These are phyloP conservation scores for Lathyrus oleraceus DNA, from an alignment of 306 rosid genomes.

Conservation along the genomic window DNA sequence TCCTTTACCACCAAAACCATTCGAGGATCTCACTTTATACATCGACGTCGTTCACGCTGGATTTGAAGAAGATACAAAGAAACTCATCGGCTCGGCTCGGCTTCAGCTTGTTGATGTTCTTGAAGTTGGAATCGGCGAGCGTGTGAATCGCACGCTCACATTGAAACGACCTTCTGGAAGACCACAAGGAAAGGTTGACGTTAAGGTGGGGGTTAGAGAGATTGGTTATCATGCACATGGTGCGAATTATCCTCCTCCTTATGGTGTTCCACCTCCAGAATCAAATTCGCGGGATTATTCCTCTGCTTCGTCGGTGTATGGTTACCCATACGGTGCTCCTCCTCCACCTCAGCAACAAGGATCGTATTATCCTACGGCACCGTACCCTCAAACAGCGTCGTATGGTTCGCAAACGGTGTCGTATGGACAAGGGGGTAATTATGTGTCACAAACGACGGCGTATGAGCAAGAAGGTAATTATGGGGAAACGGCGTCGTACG, in stretches of 20 bases:
- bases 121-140: slow-evolving; percentile 52
- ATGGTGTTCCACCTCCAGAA: slow-evolving; percentile 38
- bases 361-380: too few relatives aligned
- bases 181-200: slow-evolving; percentile 72
- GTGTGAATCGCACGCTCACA: slow-evolving; percentile 39
- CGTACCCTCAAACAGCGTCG: too few relatives aligned
- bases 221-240: slow-evolving; percentile 47
- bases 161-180: slow-evolving; percentile 81
- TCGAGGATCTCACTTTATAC: slow-evolving; percentile 52
- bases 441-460: too few relatives aligned
- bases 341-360: background rate
- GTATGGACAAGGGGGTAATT: too few relatives aligned
- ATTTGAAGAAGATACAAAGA: slow-evolving; percentile 61
- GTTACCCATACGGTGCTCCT: background rate
- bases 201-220: slow-evolving; percentile 46
- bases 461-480: too few relatives aligned
- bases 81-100: slow-evolving; percentile 66
- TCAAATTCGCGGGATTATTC: background rate
- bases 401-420: too few relatives aligned
- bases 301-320: background rate
- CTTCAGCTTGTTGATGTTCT: slow-evolving; percentile 52
- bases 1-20: slow-evolving; percentile 44
- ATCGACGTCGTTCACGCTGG: slow-evolving; percentile 76
- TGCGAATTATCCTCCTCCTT: slow-evolving; percentile 43
- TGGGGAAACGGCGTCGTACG: slow-evolving; percentile 30